Conservation (phyloP, 257 asterid species). For the Scutellaria barbata region DNA sequence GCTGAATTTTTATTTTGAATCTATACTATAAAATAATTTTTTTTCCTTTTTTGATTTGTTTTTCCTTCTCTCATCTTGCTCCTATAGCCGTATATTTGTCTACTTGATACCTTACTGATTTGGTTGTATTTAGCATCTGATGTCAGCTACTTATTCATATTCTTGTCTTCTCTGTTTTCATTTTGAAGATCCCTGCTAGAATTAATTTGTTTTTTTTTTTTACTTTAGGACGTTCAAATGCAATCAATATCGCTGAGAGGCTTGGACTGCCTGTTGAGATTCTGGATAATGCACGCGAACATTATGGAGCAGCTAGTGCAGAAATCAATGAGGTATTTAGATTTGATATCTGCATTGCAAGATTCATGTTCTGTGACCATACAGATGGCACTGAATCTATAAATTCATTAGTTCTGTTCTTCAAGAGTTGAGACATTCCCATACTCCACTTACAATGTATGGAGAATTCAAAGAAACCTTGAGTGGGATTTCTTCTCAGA, state of each 20-base stretch:
- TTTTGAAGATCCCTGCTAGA: slow-evolving; percentile 29
- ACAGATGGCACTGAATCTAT: slow-evolving; percentile 20
- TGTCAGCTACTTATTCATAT: slow-evolving; percentile 24
- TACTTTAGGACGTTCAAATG: slow-evolving; percentile 89
- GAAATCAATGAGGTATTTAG: slow-evolving; percentile 87
- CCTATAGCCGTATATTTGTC: slow-evolving; percentile 14
- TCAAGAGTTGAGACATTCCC: slow-evolving; percentile 26
- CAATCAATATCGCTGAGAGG: slow-evolving; percentile 92
- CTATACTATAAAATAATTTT: slow-evolving; percentile 3
- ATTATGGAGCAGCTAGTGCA: slow-evolving; percentile 90
- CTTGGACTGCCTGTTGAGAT: slow-evolving; percentile 77
- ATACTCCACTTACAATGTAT: slow-evolving; percentile 16
- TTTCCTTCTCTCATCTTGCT: slow-evolving; percentile 16
- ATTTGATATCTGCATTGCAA: slow-evolving; percentile 31
- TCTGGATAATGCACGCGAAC: slow-evolving; percentile 76
- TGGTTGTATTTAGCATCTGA: slow-evolving; percentile 22
- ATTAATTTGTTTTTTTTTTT: slow-evolving; percentile 34
- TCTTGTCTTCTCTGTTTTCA: slow-evolving; percentile 21
- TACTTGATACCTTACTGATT: slow-evolving; percentile 26
- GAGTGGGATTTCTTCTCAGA: slow-evolving; percentile 15
- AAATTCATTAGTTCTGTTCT: slow-evolving; percentile 27
- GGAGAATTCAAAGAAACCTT: slow-evolving; percentile 19
- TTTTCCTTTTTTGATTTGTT: not conserved
- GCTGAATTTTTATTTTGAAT: slow-evolving; percentile 26
- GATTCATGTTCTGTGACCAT: not conserved